Base-by-base conservation (phyloP, 1,284 basidiomycete genomes). In the Vanrija humicola region DNA sequence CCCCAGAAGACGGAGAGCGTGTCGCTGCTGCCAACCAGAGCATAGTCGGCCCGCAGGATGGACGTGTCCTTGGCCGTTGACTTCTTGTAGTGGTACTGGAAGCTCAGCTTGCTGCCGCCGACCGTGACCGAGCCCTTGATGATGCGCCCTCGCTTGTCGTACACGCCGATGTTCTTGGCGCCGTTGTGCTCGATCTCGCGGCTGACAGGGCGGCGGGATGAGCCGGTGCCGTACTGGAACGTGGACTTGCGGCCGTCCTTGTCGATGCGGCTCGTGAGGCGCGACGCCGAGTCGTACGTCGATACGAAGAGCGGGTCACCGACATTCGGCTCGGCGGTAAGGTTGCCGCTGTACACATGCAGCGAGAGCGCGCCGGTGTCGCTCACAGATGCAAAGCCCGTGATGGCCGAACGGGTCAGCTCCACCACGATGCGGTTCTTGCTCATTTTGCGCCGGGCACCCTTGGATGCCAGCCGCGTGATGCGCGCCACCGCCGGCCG, bases 41-140 rank as follows among this genome's bases (percentile, higher is more conserved):
- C 18, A 45, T 50, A 55, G 48, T 55, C 54, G 9, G 54, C 54
- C 19, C 54, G 48, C 10, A 55, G 44, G 10, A 55, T 38, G 39
- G 50, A 44, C 7, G 54, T 46, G 29, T 40, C 48, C 16, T 48
- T 44, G 23, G 21, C 25, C 43, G 28, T 46, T 9, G 43, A 44
- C 12, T 47, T 44, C 44, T 55, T 55, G 54, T 55, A 55, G 48
- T 50, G 48, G 39, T 50, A 55, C n/a, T 34, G 45, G 44, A 55
- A 55, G 10, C 8, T 29, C 7, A 55, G 48, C 14, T 46, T 39
- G 16, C 12, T n/a, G 26, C 38, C 44, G 18, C 23, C 54, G 21
- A 50, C 40, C 12, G 25, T 42, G 3, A 55, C 38, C 8, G 38
- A 50, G 38, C 54, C 54, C 38, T 50, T 45, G 28, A 47, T 7